phyloP scores from a whole-genome alignment of 2,329 filamentous ascomycete species.

The Trichoderma endophyticum region DNA sequence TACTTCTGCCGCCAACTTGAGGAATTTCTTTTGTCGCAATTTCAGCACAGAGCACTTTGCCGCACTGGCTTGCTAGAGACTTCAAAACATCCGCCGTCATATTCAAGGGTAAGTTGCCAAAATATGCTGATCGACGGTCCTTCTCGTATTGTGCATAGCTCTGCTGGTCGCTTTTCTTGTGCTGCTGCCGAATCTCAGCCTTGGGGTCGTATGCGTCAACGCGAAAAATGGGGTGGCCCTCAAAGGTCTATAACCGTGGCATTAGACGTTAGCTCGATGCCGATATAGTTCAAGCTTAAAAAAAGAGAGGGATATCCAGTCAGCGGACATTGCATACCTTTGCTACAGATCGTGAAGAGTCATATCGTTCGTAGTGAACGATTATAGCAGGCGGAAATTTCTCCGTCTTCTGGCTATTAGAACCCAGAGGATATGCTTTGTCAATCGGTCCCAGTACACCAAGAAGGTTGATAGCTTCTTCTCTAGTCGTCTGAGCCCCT shows the following conservation, averaged over 20 bases:
- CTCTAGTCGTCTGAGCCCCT: constrained; percentile 36
- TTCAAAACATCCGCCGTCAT: constrained; percentile 37
- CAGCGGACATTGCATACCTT: constrained; percentile 27
- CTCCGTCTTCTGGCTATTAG: constrained; percentile 36
- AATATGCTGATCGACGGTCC: constrained; percentile 47
- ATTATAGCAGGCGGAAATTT: constrained; percentile 40
- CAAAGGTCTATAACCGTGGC: constrained; percentile 27
- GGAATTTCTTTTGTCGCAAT: constrained; percentile 26
- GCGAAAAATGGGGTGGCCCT: constrained; percentile 24
- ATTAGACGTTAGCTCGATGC: neutral
- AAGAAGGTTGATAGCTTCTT: constrained; percentile 46
- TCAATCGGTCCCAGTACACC: constrained; percentile 42
- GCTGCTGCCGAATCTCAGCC: constrained; percentile 9
- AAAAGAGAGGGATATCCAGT: no score
- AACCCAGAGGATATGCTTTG: constrained; percentile 27
- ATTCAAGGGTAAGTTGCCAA: constrained; percentile 43
- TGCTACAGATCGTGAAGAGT: constrained; percentile 45
- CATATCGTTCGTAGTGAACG: constrained; percentile 50
- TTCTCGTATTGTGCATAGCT: constrained; percentile 36
- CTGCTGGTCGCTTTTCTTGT: constrained; percentile 17
- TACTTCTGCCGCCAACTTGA: constrained; percentile 15
- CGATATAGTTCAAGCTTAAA: no score
- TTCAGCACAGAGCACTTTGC: constrained; percentile 34
- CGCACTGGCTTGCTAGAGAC: constrained; percentile 37
- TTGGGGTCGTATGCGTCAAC: constrained; percentile 30